Evolutionary conservation across 208 protist species (phyloP).

Genomic region (Acanthamoeba divionensis): DNA sequence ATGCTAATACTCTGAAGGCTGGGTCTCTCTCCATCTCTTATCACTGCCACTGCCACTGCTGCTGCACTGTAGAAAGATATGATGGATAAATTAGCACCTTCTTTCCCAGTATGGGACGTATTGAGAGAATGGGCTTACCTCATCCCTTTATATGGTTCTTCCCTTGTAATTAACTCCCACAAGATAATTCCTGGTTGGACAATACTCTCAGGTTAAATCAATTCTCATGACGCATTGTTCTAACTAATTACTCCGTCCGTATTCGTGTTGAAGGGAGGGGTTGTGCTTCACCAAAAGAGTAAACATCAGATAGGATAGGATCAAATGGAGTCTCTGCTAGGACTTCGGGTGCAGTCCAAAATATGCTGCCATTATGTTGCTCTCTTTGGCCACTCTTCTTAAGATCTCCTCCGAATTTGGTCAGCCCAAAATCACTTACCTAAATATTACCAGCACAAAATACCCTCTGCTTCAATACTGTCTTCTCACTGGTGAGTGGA

Average conservation of each 20-base stretch:
- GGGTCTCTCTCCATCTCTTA: not conserved
- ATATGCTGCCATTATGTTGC: not conserved
- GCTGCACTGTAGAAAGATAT: too few species aligned
- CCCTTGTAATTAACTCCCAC: too few species aligned
- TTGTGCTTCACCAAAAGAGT: not conserved
- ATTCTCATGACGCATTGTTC: not conserved
- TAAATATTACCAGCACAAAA: not conserved
- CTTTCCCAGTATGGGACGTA: too few species aligned
- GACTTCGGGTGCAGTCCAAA: constrained; percentile 30
- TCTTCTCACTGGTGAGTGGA: not conserved
- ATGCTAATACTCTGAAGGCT: not conserved
- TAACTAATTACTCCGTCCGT: too few species aligned
- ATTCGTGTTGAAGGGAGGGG: too few species aligned
- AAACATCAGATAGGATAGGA: constrained; percentile 19
- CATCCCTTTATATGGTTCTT: not conserved
- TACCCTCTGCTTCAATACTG: not conserved
- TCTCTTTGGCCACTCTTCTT: not conserved
- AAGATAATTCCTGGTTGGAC: constrained; percentile 24
- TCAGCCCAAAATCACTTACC: constrained; percentile 40
- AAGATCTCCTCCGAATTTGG: not conserved
- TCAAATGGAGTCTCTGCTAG: not conserved
- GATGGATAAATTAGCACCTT: too few species aligned
- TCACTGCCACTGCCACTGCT: constrained; percentile 8
- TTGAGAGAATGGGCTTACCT: too few species aligned
- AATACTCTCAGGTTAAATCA: too few species aligned